Conservation (phyloP, 257 asterid genomes). For the Cinchona pubescens region DNA sequence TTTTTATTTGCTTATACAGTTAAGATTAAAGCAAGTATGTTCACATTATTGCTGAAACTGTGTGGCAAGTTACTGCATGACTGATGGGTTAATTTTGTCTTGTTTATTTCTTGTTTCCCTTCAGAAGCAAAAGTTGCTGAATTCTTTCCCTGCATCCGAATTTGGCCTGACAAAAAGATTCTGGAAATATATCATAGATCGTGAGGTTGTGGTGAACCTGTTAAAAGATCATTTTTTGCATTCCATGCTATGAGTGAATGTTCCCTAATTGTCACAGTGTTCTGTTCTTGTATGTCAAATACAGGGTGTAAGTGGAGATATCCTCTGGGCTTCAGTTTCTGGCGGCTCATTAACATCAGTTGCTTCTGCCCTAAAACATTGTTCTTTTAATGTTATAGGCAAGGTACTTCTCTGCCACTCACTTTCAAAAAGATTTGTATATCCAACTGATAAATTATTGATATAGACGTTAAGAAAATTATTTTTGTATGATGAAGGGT, state of each 20-base stretch:
- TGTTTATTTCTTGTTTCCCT: conserved; percentile 13
- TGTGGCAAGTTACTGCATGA: neutral
- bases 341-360: conserved; percentile 46
- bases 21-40: neutral
- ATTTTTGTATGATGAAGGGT: conserved; percentile 47
- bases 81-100: neutral
- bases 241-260: conserved; percentile 12
- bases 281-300: conserved; percentile 23
- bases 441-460: neutral
- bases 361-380: conserved; percentile 57
- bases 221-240: conserved; percentile 23
- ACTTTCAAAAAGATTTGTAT: neutral
- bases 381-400: conserved; percentile 67
- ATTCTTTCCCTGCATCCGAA: conserved; percentile 75
- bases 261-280: neutral
- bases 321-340: conserved; percentile 84
- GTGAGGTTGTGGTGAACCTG: conserved; percentile 46
- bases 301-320: conserved; percentile 63
- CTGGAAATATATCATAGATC: conserved; percentile 81
- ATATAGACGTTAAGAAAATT: conserved; percentile 12
- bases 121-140: conserved; percentile 79
- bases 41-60: neutral
- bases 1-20: conserved; percentile 1
- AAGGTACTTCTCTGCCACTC: conserved; percentile 51
- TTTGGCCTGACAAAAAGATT: conserved; percentile 77